Percentiles rank a stretch among this genome's conserved stretches.
These are phyloP conservation scores for Triticum turgidum DNA, from an alignment of 176 grass and related monocot genomes.

Conservation along the genomic window DNA sequence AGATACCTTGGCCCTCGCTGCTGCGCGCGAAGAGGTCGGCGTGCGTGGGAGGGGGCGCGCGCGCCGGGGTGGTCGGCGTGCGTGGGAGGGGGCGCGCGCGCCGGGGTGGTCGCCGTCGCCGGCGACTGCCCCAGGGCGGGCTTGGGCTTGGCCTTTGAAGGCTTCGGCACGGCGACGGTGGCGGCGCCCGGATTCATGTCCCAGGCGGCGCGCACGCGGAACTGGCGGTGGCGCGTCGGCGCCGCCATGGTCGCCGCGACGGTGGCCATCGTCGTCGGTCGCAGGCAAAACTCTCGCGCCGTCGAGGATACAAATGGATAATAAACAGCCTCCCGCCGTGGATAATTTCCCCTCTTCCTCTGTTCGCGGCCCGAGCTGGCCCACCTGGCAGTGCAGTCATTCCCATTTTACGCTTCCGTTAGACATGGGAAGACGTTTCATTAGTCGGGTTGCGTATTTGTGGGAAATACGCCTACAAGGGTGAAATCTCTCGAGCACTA, in stretches of 20 bases:
- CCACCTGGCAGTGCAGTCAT: neutral
- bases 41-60: constrained; percentile 31
- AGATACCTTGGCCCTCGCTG: constrained; percentile 43
- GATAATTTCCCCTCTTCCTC: neutral
- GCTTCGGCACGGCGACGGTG: constrained; percentile 32
- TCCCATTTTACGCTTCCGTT: neutral
- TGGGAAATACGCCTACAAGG: neutral
- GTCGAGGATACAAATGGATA: constrained; percentile 10
- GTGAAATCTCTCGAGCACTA: neutral
- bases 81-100: constrained; percentile 23
- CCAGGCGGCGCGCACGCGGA: constrained; percentile 43
- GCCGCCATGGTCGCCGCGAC: constrained; percentile 25
- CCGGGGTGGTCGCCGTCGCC: neutral
- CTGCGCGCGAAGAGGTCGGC: constrained; percentile 48
- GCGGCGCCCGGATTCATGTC: constrained; percentile 49
- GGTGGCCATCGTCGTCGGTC: constrained; percentile 37
- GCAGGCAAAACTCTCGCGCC: neutral
- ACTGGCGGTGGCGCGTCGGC: constrained; percentile 13
- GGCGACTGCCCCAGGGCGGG: constrained; percentile 11
- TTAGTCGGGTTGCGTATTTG: neutral
- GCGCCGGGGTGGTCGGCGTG: constrained; percentile 22
- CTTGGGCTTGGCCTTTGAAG: constrained; percentile 40
- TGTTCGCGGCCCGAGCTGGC: neutral
- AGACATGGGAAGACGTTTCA: neutral
- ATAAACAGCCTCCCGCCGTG: neutral